A percentile compares a stretch with the other conserved stretches of the same genome.
These are phyloP conservation scores for Endothia cerciana DNA, from an alignment of 2,329 filamentous ascomycete genomes.

Conservation along the genomic window DNA sequence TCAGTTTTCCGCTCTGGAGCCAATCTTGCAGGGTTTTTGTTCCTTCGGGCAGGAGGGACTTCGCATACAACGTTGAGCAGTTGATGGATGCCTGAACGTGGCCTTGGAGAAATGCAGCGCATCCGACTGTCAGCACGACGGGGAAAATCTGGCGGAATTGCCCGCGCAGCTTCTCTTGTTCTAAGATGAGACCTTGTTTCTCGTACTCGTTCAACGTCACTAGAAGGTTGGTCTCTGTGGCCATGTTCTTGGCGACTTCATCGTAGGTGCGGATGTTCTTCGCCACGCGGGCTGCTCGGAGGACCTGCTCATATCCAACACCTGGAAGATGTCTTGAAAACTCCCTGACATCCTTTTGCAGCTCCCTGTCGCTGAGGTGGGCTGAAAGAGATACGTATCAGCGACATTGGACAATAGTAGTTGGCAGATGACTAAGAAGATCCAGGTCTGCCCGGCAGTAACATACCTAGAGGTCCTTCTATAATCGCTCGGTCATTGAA, in stretches of 20 bases:
- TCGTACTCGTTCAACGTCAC: slow-evolving; percentile 42
- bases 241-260: slow-evolving; percentile 38
- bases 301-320: slow-evolving; percentile 37
- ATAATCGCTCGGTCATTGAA: slow-evolving; percentile 20
- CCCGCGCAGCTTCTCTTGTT: slow-evolving; percentile 45
- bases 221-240: slow-evolving; percentile 33
- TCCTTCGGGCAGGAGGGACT: background rate
- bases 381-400: slow-evolving; percentile 34
- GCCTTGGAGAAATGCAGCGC: slow-evolving; percentile 49
- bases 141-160: slow-evolving; percentile 43
- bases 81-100: slow-evolving; percentile 51
- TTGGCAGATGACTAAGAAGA: background rate
- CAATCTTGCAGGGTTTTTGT: slow-evolving; percentile 8
- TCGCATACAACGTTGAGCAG: slow-evolving; percentile 41
- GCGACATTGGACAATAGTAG: background rate
- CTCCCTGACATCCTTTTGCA: slow-evolving; percentile 40
- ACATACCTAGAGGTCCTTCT: slow-evolving; percentile 25
- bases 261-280: slow-evolving; percentile 46
- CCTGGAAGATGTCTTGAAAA: slow-evolving; percentile 39
- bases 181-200: slow-evolving; percentile 42
- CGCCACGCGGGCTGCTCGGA: slow-evolving; percentile 46
- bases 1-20: background rate
- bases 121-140: slow-evolving; percentile 47
- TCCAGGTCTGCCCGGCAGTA: background rate
- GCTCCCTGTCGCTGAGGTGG: slow-evolving; percentile 43